A percentile compares a stretch with the other conserved stretches of the same genome.
These are phyloP conservation scores for Didymosphaeria variabile DNA, from an alignment of 2,329 filamentous ascomycete species.

Conservation along the genomic window DNA sequence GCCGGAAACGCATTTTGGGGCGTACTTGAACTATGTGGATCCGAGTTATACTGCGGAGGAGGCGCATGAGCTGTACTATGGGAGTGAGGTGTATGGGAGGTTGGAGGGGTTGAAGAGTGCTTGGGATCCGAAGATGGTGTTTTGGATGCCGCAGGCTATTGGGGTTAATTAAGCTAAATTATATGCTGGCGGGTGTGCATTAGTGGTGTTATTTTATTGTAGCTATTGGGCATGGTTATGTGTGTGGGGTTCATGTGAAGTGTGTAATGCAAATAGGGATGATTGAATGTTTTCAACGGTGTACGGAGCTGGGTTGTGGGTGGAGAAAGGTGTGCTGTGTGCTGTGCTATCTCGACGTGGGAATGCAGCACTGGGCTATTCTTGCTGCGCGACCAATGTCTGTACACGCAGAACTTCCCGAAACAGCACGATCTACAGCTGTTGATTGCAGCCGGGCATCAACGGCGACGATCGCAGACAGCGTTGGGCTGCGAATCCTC, in stretches of 20 bases:
- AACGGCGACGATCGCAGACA: too few species aligned
- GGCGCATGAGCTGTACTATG: conserved; percentile 62
- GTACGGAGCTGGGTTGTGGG: too few species aligned
- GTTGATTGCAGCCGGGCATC: too few species aligned
- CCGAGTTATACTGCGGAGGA: conserved; percentile 56
- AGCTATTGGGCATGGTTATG: background rate
- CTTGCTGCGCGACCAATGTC: too few species aligned
- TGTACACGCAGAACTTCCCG: too few species aligned
- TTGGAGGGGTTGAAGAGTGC: conserved; percentile 51
- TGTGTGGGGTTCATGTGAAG: background rate
- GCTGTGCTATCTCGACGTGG: too few species aligned
- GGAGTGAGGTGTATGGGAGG: conserved; percentile 46
- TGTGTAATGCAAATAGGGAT: background rate
- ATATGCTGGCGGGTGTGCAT: too few species aligned
- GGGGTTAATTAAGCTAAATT: conserved; percentile 21
- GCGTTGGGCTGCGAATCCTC: too few species aligned
- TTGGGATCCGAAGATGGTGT: conserved; percentile 51
- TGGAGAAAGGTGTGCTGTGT: too few species aligned
- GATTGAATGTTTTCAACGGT: background rate
- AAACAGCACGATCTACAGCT: too few species aligned
- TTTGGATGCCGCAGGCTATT: conserved; percentile 52
- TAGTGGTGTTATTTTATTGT: background rate
- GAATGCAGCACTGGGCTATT: too few species aligned
- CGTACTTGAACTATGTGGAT: conserved; percentile 65
- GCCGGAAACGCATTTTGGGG: conserved; percentile 54